A percentile compares a stretch with the other conserved stretches of the same genome.
These are phyloP conservation scores for Paramecium pentaurelia DNA, from an alignment of 73 alveolate species.

Conservation along the genomic window DNA sequence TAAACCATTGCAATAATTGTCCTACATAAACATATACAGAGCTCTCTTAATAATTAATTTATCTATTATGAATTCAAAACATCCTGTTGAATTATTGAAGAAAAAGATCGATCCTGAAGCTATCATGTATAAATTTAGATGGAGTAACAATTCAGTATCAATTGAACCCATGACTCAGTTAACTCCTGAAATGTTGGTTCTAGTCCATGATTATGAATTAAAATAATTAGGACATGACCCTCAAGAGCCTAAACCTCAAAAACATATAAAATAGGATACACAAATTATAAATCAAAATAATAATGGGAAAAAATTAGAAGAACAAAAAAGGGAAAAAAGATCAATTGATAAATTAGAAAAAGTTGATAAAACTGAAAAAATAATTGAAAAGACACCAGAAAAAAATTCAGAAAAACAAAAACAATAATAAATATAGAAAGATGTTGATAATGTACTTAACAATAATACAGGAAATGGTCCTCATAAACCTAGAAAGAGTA, in stretches of 20 bases:
- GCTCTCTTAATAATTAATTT: not conserved
- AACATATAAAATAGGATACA: not conserved
- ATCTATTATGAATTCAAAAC: not conserved
- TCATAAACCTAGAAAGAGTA: slow-evolving; percentile 3
- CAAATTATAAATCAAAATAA: not conserved
- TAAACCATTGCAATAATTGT: not conserved
- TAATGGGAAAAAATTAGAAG: not conserved
- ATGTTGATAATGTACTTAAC: not conserved
- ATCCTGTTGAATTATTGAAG: slow-evolving; percentile 2
- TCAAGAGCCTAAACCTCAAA: not conserved
- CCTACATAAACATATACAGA: not conserved
- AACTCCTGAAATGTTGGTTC: not conserved
- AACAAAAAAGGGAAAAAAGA: not conserved
- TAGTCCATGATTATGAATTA: not conserved
- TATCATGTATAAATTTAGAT: not conserved
- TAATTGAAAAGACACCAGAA: not conserved
- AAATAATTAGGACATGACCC: not conserved
- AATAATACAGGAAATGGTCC: not conserved
- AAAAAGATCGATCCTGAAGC: not conserved
- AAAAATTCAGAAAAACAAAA: not conserved
- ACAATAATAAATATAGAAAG: not conserved
- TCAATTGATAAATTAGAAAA: not conserved
- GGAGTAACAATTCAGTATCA: not conserved
- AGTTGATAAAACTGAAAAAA: not conserved
- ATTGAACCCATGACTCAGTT: not conserved